phyloP scores from a whole-genome alignment of 2,329 filamentous ascomycete genomes.

The Ceratocystis cubensis region DNA sequence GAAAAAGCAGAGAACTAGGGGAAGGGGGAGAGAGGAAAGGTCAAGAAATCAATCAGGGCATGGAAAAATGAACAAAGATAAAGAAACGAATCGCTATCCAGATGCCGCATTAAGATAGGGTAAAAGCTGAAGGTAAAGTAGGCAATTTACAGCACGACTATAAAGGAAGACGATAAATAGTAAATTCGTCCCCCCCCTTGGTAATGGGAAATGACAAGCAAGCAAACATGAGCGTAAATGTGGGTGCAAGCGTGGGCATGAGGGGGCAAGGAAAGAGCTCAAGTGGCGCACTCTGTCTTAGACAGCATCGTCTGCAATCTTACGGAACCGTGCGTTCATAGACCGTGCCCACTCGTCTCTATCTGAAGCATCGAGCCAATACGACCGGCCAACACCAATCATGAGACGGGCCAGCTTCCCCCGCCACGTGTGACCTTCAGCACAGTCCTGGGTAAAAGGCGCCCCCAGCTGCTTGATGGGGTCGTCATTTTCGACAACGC shows the following conservation, averaged over 20 bases:
- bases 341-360: conserved; percentile 54
- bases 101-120: conserved; percentile 12
- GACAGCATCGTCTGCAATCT: conserved; percentile 19
- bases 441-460: conserved; percentile 55
- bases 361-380: conserved; percentile 65
- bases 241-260: too few relatives aligned
- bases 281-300: conserved; percentile 11
- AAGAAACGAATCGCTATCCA: conserved; percentile 8
- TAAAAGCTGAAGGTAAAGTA: neutral
- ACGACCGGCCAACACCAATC: conserved; percentile 59
- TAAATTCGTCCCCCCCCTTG: neutral
- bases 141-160: neutral
- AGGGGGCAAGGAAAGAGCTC: neutral
- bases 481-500: conserved; percentile 17
- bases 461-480: conserved; percentile 28
- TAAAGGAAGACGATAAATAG: neutral
- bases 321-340: conserved; percentile 22
- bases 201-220: neutral
- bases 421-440: conserved; percentile 67
- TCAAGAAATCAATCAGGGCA: neutral
- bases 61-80: conserved; percentile 5
- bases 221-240: too few relatives aligned
- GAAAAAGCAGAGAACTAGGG: neutral
- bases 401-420: conserved; percentile 68
- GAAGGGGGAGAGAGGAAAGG: neutral